These are phyloP conservation scores for Macroventuria anomochaeta DNA, from an alignment of 2,329 filamentous ascomycete genomes.

Conservation along the genomic window DNA sequence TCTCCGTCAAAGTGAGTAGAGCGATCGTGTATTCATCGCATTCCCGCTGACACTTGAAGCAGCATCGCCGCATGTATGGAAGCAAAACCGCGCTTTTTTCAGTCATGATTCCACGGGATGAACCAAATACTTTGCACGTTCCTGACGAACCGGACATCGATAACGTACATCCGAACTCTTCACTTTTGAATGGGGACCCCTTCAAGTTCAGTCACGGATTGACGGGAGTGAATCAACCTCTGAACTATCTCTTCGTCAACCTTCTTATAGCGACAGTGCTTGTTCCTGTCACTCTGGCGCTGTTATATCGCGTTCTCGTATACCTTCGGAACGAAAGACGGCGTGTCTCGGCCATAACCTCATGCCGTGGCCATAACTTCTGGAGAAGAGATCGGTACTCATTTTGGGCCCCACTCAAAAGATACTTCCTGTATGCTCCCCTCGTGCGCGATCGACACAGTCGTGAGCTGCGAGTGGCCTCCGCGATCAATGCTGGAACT, in stretches of 20 bases:
- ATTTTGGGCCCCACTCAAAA: constrained; percentile 43
- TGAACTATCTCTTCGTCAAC: constrained; percentile 49
- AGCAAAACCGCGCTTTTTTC: too few species aligned
- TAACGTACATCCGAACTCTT: constrained; percentile 13
- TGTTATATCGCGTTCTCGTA: constrained; percentile 11
- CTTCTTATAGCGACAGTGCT: constrained; percentile 20
- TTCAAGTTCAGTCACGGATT: constrained; percentile 50
- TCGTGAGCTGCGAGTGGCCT: constrained; percentile 48
- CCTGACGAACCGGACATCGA: constrained; percentile 4
- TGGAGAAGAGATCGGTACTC: constrained; percentile 20
- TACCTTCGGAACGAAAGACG: constrained; percentile 19
- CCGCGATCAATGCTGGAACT: constrained; percentile 49
- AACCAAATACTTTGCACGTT: background rate
- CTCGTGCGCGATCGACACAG: constrained; percentile 48
- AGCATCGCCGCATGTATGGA: background rate
- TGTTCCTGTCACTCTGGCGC: constrained; percentile 7
- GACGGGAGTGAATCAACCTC: constrained; percentile 51
- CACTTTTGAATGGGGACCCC: constrained; percentile 23
- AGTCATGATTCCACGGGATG: background rate
- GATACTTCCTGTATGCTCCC: constrained; percentile 51
- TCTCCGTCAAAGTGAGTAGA: too few species aligned
- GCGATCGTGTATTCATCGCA: too few species aligned
- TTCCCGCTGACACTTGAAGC: background rate
- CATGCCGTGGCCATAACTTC: constrained; percentile 16
- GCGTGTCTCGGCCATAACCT: constrained; percentile 12